Evolutionary conservation across 768 basidiomycete species (phyloP).

Genomic region (Pisolithus sp.): DNA sequence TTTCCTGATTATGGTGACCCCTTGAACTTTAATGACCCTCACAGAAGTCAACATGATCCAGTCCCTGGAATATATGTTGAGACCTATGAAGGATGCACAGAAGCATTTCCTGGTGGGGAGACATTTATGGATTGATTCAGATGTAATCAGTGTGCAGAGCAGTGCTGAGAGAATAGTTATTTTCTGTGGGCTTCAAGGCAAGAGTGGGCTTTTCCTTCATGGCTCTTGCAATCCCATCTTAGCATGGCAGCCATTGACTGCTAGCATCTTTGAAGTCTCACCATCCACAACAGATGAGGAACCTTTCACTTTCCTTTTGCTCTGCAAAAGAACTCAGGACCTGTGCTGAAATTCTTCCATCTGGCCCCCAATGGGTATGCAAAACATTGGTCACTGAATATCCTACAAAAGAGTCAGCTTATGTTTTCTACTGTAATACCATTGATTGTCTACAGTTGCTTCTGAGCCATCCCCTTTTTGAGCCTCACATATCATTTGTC

Average conservation of each 20-base stretch:
- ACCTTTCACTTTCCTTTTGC: conserved; percentile 15
- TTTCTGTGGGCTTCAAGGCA: background rate
- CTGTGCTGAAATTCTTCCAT: background rate
- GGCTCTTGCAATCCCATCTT: background rate
- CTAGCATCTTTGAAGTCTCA: background rate
- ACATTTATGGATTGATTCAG: background rate
- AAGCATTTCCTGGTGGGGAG: background rate
- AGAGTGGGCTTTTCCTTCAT: background rate
- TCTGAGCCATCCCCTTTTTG: background rate
- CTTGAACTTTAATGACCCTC: background rate
- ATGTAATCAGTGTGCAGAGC: background rate
- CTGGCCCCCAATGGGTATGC: background rate
- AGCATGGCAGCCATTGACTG: background rate
- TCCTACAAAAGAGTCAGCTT: background rate
- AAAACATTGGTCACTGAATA: background rate
- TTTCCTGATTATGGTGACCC: background rate
- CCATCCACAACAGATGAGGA: background rate
- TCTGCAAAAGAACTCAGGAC: conserved; percentile 13
- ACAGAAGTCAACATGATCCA: background rate
- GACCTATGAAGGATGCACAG: background rate
- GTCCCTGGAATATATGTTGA: background rate
- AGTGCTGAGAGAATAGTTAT: background rate
- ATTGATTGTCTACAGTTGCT: background rate
- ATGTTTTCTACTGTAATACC: background rate
- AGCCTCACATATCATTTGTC: conserved; percentile 6